Conservation (phyloP, 2,329 filamentous ascomycete genomes). For the Myriosclerotinia curreyana region DNA sequence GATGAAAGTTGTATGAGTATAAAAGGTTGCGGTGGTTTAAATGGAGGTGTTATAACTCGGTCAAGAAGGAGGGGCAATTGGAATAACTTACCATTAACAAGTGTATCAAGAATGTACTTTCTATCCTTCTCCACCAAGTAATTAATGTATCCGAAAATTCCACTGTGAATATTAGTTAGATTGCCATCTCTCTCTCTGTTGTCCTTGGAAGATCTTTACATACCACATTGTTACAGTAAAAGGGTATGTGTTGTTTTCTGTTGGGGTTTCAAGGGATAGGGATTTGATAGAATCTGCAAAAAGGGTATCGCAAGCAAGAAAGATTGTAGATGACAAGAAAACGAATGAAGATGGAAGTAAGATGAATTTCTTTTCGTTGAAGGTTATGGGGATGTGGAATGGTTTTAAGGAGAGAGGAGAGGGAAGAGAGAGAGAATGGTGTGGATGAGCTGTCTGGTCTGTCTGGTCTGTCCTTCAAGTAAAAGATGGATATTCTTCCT, state of each 20-base stretch:
- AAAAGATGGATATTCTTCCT: neutral
- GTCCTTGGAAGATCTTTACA: conserved; percentile 18
- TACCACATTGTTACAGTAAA: conserved; percentile 33
- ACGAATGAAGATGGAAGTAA: conserved; percentile 12
- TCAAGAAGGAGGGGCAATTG: conserved; percentile 19
- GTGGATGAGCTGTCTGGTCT: conserved; percentile 15
- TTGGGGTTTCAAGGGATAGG: neutral
- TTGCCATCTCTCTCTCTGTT: conserved; percentile 19
- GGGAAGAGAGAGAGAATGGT: neutral
- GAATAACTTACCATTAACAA: conserved; percentile 71
- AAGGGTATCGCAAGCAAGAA: conserved; percentile 20
- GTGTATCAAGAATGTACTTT: conserved; percentile 90
- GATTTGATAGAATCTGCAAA: conserved; percentile 8
- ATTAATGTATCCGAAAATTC: conserved; percentile 98
- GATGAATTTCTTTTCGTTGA: neutral
- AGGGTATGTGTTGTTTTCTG: neutral
- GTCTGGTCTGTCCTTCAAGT: no score
- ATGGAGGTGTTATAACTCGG: conserved; percentile 2
- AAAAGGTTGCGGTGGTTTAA: neutral
- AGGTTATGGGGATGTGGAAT: conserved; percentile 17
- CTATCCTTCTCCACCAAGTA: conserved; percentile 99
- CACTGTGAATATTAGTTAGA: conserved; percentile 50
- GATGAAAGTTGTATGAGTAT: neutral
- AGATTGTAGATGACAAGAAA: conserved; percentile 10
- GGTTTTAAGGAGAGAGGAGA: conserved; percentile 17